Evolutionary conservation across 2,329 filamentous ascomycete genomes (phyloP).

Genomic region (Ambrosiella xylebori): DNA sequence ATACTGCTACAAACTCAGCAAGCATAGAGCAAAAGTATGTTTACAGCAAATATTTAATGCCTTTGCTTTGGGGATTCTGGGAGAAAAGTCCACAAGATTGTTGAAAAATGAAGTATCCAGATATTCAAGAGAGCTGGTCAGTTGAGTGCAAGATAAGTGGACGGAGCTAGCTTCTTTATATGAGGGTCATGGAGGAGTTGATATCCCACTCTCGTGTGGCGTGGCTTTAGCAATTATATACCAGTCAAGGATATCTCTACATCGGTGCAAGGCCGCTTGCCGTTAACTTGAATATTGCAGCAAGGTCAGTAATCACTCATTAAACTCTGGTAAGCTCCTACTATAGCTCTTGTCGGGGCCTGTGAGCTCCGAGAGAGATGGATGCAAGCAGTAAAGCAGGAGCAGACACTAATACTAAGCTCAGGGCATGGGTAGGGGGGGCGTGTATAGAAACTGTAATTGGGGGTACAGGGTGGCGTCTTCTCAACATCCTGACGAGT

Average conservation of each 20-base stretch:
- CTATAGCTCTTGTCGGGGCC: background rate
- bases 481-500: background rate
- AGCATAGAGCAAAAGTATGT: background rate
- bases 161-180: constrained; percentile 10
- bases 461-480: background rate
- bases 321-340: background rate
- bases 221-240: constrained; percentile 6
- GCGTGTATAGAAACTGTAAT: background rate
- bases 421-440: background rate
- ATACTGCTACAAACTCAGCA: background rate
- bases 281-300: no score
- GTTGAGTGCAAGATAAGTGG: background rate
- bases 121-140: constrained; percentile 1
- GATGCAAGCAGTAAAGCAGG: background rate
- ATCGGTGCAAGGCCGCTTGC: no score
- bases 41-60: background rate
- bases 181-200: background rate
- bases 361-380: background rate
- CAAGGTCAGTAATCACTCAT: no score
- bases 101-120: background rate
- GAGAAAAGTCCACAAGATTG: background rate
- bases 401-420: background rate
- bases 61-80: background rate
- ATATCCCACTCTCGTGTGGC: background rate
- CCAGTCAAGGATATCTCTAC: no score